Evolutionary conservation across 1,139 yeast species (phyloP).

Genomic region (Yamadazyma atmosphaerica): DNA sequence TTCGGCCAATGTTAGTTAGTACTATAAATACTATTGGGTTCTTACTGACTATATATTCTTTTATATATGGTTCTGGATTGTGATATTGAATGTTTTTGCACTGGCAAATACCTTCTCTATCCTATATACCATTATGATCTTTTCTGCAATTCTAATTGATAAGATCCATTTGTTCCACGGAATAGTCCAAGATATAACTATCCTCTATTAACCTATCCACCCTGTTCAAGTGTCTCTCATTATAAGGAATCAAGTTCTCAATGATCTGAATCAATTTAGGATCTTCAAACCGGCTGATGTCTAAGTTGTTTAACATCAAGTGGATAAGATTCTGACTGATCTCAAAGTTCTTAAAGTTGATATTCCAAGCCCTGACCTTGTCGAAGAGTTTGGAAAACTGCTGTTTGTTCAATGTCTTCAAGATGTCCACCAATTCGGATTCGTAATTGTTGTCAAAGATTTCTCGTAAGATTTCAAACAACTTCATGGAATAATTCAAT

Average conservation of each 20-base stretch:
- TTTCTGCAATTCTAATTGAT: no score
- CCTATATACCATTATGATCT: no score
- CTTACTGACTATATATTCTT: background rate
- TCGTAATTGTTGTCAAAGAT: conserved; percentile 50
- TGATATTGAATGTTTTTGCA: no score
- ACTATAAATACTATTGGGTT: no score
- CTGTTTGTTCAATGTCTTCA: conserved; percentile 56
- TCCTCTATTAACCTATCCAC: conserved; percentile 80
- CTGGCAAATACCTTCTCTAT: no score
- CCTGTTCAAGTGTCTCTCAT: conserved; percentile 78
- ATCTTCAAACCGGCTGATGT: conserved; percentile 55
- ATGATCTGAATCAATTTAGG: conserved; percentile 65
- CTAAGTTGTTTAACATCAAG: conserved; percentile 58
- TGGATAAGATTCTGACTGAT: conserved; percentile 76
- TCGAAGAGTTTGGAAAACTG: conserved; percentile 62
- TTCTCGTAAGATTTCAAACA: conserved; percentile 67
- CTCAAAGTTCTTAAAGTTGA: conserved; percentile 77
- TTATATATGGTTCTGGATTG: no score
- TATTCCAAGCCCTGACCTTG: conserved; percentile 92
- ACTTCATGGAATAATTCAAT: conserved; percentile 81
- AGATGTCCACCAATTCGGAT: conserved; percentile 61
- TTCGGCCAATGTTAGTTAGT: no score
- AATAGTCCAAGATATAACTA: conserved; percentile 82
- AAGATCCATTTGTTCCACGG: conserved; percentile 77
- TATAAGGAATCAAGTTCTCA: conserved; percentile 81